These are phyloP conservation scores for Agaricus subrufescens DNA, from an alignment of 768 basidiomycete genomes.

Conservation along the genomic window DNA sequence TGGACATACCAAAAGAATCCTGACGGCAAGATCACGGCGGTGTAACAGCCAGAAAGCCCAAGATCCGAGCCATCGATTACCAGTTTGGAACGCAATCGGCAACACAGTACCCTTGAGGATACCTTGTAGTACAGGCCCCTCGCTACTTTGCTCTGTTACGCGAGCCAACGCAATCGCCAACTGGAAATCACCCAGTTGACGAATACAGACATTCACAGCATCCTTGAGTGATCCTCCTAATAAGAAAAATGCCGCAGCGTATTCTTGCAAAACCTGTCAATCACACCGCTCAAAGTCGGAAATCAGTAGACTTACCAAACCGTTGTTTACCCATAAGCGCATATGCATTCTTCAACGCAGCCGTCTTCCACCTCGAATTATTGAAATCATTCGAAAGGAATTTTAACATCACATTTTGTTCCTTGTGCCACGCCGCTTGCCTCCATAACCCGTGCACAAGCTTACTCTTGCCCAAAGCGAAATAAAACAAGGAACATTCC, in stretches of 20 bases:
- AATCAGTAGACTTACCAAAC: conserved; percentile 57
- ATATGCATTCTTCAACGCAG: conserved; percentile 95
- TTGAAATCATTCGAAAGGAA: conserved; percentile 90
- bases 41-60: conserved; percentile 98
- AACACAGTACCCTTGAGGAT: conserved; percentile 75
- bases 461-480: conserved; percentile 88
- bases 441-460: conserved; percentile 95
- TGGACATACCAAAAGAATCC: conserved; percentile 73
- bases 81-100: conserved; percentile 79
- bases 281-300: not conserved
- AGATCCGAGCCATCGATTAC: conserved; percentile 89
- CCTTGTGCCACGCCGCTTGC: conserved; percentile 91
- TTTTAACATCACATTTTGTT: conserved; percentile 84
- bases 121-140: conserved; percentile 68
- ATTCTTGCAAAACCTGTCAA: conserved; percentile 50
- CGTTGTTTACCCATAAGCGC: conserved; percentile 87
- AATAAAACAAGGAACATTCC: conserved; percentile 87
- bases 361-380: conserved; percentile 80
- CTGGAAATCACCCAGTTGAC: conserved; percentile 86
- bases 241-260: conserved; percentile 98
- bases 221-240: conserved; percentile 86
- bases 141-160: conserved; percentile 75
- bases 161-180: conserved; percentile 85
- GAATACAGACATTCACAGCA: conserved; percentile 86
- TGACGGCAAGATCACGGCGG: conserved; percentile 83